Conservation (phyloP, 306 rosid species). For the Lablab purpureus region DNA sequence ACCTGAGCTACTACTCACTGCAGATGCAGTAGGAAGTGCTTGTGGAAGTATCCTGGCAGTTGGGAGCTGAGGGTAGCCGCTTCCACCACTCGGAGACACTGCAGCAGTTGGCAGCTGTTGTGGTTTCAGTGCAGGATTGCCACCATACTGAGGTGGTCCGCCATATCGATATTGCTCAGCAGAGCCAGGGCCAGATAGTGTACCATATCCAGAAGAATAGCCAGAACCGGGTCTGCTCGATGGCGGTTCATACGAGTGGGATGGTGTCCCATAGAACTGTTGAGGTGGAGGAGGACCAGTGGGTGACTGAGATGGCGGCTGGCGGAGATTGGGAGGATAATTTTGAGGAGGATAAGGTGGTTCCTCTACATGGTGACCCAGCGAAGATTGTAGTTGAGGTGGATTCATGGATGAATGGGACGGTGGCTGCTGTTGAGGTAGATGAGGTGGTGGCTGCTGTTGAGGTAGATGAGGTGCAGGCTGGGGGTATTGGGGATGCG, state of each 20-base stretch:
- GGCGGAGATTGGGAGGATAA: conserved; percentile 68
- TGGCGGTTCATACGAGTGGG: conserved; percentile 64
- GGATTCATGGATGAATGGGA: conserved; percentile 56
- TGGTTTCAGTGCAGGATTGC: conserved; percentile 55
- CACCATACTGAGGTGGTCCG: conserved; percentile 68
- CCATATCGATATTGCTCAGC: conserved; percentile 72
- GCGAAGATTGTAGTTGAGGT: conserved; percentile 65
- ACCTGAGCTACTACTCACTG: conserved; percentile 62
- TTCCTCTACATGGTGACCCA: conserved; percentile 78
- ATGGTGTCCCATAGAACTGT: conserved; percentile 66
- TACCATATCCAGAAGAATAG: conserved; percentile 71
- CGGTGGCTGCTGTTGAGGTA: conserved; percentile 69
- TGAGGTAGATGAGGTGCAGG: conserved; percentile 65
- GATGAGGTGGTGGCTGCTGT: conserved; percentile 58
- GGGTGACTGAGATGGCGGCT: conserved; percentile 70
- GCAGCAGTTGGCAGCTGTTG: conserved; percentile 61
- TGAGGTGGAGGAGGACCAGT: conserved; percentile 69
- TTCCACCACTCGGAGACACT: conserved; percentile 62
- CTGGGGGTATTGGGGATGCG: conserved; percentile 73
- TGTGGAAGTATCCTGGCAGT: conserved; percentile 80
- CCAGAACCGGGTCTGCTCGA: conserved; percentile 66
- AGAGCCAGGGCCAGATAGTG: conserved; percentile 63
- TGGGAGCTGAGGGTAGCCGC: conserved; percentile 86
- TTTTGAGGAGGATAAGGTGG: conserved; percentile 74
- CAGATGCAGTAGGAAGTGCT: conserved; percentile 77